Conservation (phyloP, 2,329 filamentous ascomycete genomes). For the Massarina eburnea region DNA sequence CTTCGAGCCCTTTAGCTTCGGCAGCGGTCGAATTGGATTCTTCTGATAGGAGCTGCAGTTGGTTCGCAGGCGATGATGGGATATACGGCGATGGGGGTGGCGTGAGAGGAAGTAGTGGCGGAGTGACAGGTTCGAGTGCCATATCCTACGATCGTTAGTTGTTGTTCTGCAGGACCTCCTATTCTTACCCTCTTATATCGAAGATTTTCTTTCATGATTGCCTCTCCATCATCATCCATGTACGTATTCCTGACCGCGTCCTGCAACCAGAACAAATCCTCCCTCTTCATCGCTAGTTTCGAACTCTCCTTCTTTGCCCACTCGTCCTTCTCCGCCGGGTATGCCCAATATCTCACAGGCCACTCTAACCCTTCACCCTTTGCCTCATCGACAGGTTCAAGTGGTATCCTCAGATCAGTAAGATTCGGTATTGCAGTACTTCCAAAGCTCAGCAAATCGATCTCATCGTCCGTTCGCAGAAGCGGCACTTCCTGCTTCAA, state of each 20-base stretch:
- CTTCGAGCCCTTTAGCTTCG: conserved; percentile 39
- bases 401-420: conserved; percentile 31
- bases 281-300: conserved; percentile 42
- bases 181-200: conserved; percentile 25
- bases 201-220: conserved; percentile 15
- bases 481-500: conserved; percentile 52
- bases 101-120: conserved; percentile 51
- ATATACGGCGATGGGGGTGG: conserved; percentile 43
- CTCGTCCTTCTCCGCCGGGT: conserved; percentile 26
- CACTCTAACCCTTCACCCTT: conserved; percentile 49
- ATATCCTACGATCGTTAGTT: conserved; percentile 31
- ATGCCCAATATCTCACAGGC: conserved; percentile 37
- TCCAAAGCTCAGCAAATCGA: conserved; percentile 47
- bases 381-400: conserved; percentile 42
- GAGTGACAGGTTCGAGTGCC: conserved; percentile 42
- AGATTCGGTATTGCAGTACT: conserved; percentile 25
- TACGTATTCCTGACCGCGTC: conserved; percentile 29
- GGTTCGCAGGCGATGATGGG: conserved; percentile 43
- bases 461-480: conserved; percentile 47
- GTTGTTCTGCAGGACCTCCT: not conserved
- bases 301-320: conserved; percentile 28
- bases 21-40: conserved; percentile 34
- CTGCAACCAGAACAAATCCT: conserved; percentile 42
- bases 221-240: conserved; percentile 22
- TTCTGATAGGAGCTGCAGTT: conserved; percentile 42